These are phyloP conservation scores for Protostelium mycophagum DNA, from an alignment of 78 protist species.

Conservation along the genomic window DNA sequence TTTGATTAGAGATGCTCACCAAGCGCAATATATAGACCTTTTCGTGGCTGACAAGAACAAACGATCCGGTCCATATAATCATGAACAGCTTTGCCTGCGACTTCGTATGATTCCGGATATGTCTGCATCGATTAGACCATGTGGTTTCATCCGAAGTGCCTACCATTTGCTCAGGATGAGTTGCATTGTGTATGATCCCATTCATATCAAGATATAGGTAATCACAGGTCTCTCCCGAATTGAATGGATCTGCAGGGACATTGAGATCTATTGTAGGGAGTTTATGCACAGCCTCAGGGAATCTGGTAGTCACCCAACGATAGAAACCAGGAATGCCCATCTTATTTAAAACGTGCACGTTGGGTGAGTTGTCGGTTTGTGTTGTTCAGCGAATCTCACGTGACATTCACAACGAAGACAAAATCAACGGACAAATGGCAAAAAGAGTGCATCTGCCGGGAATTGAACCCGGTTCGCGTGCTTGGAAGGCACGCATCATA, in stretches of 20 bases:
- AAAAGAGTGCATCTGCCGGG: too few relatives aligned
- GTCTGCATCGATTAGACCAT: constrained; percentile 78
- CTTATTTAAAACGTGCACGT: too few relatives aligned
- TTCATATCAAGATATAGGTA: constrained; percentile 99
- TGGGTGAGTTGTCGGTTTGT: too few relatives aligned
- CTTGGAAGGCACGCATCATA: too few relatives aligned
- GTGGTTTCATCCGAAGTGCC: constrained; percentile 22
- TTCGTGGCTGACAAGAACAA: constrained; percentile 91
- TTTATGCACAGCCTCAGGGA: background rate
- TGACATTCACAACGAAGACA: too few relatives aligned
- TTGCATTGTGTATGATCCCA: constrained; percentile 91
- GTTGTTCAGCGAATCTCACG: too few relatives aligned
- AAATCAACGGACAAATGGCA: too few relatives aligned
- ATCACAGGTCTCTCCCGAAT: constrained; percentile 50
- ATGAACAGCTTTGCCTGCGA: constrained; percentile 82
- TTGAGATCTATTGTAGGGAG: background rate
- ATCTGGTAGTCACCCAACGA: background rate
- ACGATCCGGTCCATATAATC: constrained; percentile 91
- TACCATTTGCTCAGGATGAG: background rate
- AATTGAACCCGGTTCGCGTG: too few relatives aligned
- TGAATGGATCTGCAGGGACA: background rate
- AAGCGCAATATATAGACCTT: constrained; percentile 94
- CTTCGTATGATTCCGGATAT: constrained; percentile 29
- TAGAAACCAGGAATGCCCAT: background rate
- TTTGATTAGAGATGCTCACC: constrained; percentile 46